Evolutionary conservation across 805 yeast species (phyloP), one percentile per base, ranked within the genome.

Genomic region (Deakozyma indianensis): DNA sequence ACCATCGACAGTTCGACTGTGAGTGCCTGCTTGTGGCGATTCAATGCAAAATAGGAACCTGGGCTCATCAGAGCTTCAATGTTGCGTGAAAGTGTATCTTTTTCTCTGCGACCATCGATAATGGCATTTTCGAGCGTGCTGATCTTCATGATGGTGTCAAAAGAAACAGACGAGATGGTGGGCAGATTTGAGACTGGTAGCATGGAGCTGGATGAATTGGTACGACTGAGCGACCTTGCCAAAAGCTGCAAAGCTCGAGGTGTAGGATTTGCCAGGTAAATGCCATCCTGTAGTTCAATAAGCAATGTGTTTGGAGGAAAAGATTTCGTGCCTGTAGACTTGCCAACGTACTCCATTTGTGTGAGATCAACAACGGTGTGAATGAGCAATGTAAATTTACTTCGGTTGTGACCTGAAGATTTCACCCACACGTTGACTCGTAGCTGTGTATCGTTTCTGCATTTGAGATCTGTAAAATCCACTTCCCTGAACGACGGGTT

Each of bases 81-180:
- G 16, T 51, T 48, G 4, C n/a, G 25, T 11, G 42, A 21, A 22
- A 59, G 47, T 11, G 41, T 32, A 3, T 21, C 24, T 1, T 51
- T 51, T 2, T 62, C 52, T 28, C 27, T 43, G 41, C 50, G 52
- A 41, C 59, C 53, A 45, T 62, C 65, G 21, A 49, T 51, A 1
- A 56, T 48, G 24, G 61, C 56, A 20, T 53, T 52, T 46, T 60
- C 56, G 5, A 62, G 50, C 9, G 57, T 54, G 48, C 56, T 50
- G 5, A 62, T 43, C 24, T 57, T 59, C 45, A 57, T 55, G 1
- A 61, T 49, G 18, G 46, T 45, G 23, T 62, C 56, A 48, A 50
- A 61, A 3, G 54, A 48, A 14, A 32, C 38, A n/a, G 38, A 32
- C 18, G 7, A 5, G 18, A 32, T 7, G 14, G 28, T 25, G 28